Conservation (phyloP, 768 basidiomycete genomes). For the Amanita molliuscula region DNA sequence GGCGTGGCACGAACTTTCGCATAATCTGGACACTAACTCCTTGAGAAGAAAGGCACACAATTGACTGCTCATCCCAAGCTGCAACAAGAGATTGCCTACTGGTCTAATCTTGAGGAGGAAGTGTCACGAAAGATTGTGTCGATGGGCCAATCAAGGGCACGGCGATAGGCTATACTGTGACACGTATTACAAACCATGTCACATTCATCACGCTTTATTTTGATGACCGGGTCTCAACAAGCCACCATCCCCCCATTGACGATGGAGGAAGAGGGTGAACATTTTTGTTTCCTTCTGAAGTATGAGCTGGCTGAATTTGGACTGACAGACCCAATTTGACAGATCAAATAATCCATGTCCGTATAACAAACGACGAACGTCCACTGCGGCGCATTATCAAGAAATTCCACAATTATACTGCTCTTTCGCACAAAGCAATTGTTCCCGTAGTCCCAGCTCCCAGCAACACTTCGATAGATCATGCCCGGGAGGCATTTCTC, state of each 20-base stretch:
- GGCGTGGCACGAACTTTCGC: not conserved
- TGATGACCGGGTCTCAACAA: constrained; percentile 12
- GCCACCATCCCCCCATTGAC: constrained; percentile 35
- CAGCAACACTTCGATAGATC: constrained; percentile 33
- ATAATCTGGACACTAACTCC: constrained; percentile 1
- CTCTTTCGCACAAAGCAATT: constrained; percentile 40
- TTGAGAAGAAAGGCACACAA: constrained; percentile 49
- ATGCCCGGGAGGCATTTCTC: constrained; percentile 70
- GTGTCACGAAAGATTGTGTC: constrained; percentile 50
- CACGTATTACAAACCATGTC: not conserved
- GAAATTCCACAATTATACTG: constrained; percentile 68
- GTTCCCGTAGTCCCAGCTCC: constrained; percentile 21
- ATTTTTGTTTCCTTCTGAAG: not conserved
- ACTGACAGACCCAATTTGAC: constrained; percentile 18
- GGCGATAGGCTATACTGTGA: not conserved
- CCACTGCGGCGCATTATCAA: constrained; percentile 69
- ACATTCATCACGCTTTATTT: not conserved
- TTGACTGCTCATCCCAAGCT: constrained; percentile 73
- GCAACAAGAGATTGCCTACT: constrained; percentile 80
- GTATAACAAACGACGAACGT: constrained; percentile 78
- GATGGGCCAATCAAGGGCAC: constrained; percentile 22
- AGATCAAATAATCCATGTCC: constrained; percentile 75
- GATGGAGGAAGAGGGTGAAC: constrained; percentile 53
- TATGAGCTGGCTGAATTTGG: constrained; percentile 9
- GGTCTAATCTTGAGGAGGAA: constrained; percentile 81